phyloP scores from a whole-genome alignment of 495 filamentous ascomycete genomes.

The Daldinia bambusicola region DNA sequence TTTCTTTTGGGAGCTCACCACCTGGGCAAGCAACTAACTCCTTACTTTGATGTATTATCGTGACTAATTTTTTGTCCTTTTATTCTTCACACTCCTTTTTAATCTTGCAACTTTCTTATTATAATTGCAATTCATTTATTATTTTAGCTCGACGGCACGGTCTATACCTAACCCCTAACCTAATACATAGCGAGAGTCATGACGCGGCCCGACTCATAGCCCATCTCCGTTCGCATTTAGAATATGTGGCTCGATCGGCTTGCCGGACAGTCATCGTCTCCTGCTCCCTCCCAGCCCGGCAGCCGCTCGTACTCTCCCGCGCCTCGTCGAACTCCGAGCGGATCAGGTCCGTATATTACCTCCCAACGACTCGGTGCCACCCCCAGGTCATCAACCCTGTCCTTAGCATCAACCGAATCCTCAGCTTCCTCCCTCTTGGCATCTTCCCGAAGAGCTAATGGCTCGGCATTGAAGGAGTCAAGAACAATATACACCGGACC shows the following conservation, averaged over 20 bases:
- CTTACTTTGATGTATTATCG: constrained; percentile 5
- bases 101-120: not conserved
- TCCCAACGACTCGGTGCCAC: constrained; percentile 67
- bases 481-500: constrained; percentile 64
- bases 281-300: constrained; percentile 61
- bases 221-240: constrained; percentile 29
- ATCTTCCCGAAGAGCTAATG: constrained; percentile 70
- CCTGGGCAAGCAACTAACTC: constrained; percentile 9
- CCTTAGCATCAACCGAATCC: constrained; percentile 73
- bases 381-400: constrained; percentile 71
- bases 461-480: constrained; percentile 69
- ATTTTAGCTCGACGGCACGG: constrained; percentile 14
- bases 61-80: constrained; percentile 14
- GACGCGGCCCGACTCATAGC: constrained; percentile 33
- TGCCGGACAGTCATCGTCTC: constrained; percentile 74
- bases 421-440: constrained; percentile 74
- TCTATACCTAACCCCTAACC: constrained; percentile 4
- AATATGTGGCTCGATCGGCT: constrained; percentile 92
- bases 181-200: constrained; percentile 23
- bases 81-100: not conserved
- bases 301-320: constrained; percentile 77
- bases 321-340: constrained; percentile 69
- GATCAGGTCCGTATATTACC: constrained; percentile 64
- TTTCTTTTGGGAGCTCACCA: constrained; percentile 11
- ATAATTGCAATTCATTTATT: not conserved